Percentiles rank a stretch among this genome's conserved stretches.
phyloP scores from a whole-genome alignment of 2,329 filamentous ascomycete species.

The Pseudopyricularia javanii region DNA sequence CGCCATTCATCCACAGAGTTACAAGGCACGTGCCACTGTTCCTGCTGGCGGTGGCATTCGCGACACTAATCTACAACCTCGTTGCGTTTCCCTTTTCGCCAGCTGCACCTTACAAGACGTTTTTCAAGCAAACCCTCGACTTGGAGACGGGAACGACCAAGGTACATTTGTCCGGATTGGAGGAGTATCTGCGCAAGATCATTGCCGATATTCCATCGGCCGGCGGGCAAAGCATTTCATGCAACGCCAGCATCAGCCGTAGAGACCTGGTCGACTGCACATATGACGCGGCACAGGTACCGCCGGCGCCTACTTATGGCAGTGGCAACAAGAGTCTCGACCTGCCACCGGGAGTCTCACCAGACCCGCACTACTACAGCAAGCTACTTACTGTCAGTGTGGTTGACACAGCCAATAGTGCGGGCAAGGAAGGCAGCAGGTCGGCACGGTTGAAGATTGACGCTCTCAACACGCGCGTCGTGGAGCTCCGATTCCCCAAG shows the following conservation, averaged over 20 bases:
- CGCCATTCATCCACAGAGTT: constrained; percentile 78
- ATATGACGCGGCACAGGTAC: constrained; percentile 50
- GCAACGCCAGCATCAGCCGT: constrained; percentile 28
- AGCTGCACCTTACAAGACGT: constrained; percentile 70
- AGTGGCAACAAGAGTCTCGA: constrained; percentile 8
- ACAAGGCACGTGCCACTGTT: constrained; percentile 73
- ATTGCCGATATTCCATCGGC: constrained; percentile 61
- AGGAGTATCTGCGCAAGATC: constrained; percentile 54
- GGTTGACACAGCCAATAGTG: constrained; percentile 32
- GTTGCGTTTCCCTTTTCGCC: constrained; percentile 78
- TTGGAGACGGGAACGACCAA: constrained; percentile 59
- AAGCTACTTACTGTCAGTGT: constrained; percentile 48
- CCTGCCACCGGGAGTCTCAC: background rate
- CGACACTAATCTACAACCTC: constrained; percentile 76
- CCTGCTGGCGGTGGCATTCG: constrained; percentile 59
- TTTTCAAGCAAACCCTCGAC: constrained; percentile 72
- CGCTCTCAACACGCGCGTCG: constrained; percentile 67
- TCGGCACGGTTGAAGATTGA: constrained; percentile 53
- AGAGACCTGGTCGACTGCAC: constrained; percentile 51
- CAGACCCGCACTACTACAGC: constrained; percentile 27
- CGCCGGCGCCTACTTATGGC: constrained; percentile 49
- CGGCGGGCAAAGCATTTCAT: constrained; percentile 46
- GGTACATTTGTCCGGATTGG: constrained; percentile 57
- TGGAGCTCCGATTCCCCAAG: constrained; percentile 59
- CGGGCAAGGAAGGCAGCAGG: constrained; percentile 1